phyloP scores from a whole-genome alignment of 257 asterid species.

The Nicotiana paniculata region DNA sequence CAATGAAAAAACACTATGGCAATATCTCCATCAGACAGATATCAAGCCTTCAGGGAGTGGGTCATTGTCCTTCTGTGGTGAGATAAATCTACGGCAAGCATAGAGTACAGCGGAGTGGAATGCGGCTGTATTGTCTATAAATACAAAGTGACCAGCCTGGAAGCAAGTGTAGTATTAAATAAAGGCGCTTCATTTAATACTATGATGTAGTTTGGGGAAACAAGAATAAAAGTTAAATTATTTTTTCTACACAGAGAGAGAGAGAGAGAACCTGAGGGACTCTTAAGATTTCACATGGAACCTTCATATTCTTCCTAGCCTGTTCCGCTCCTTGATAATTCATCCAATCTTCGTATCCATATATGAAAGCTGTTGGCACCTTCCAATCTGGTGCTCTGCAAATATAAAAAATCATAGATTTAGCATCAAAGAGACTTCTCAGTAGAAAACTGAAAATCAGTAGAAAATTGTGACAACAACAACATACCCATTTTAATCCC shows the following conservation, averaged over 20 bases:
- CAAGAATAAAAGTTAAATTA: not conserved
- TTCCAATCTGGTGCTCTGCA: slow-evolving; percentile 77
- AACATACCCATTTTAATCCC: no score
- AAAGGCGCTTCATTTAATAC: not conserved
- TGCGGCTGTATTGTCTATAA: slow-evolving; percentile 54
- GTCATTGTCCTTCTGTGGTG: slow-evolving; percentile 22
- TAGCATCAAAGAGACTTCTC: not conserved
- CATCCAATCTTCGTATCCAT: slow-evolving; percentile 83
- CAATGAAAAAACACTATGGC: not conserved
- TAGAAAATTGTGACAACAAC: no score
- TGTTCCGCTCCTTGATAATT: slow-evolving; percentile 63
- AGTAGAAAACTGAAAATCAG: no score
- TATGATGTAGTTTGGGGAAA: not conserved
- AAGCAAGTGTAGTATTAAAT: not conserved
- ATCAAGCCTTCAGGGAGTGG: slow-evolving; percentile 54
- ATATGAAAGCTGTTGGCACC: slow-evolving; percentile 79
- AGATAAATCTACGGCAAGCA: slow-evolving; percentile 54
- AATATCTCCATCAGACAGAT: slow-evolving; percentile 29
- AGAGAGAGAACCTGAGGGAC: slow-evolving; percentile 59
- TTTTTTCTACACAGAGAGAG: not conserved
- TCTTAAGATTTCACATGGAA: slow-evolving; percentile 70
- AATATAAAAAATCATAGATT: not conserved
- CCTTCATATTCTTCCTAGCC: slow-evolving; percentile 65
- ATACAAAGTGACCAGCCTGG: slow-evolving; percentile 78
- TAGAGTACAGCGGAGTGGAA: slow-evolving; percentile 72